Percentiles rank a stretch among this genome's conserved stretches.
These are phyloP conservation scores for Lipomyces sp. DNA, from an alignment of 805 yeast genomes.

Conservation along the genomic window DNA sequence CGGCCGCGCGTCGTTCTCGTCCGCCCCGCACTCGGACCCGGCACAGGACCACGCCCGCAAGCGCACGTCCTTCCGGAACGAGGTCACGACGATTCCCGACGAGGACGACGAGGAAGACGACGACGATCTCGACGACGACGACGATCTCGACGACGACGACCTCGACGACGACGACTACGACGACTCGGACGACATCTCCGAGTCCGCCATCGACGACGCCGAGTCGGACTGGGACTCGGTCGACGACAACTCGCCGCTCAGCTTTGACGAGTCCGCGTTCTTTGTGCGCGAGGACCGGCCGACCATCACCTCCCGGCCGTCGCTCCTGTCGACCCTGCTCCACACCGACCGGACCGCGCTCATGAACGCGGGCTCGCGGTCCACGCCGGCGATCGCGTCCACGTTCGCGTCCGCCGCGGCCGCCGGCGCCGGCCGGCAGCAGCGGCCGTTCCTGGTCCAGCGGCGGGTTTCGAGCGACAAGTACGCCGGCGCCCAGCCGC, in stretches of 20 bases:
- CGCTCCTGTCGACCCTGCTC: conserved; percentile 41
- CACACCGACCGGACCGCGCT: conserved; percentile 29
- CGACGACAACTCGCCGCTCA: conserved; percentile 36
- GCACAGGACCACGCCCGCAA: conserved; percentile 11
- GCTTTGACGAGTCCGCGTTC: conserved; percentile 34
- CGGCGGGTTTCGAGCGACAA: background rate
- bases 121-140: conserved; percentile 9
- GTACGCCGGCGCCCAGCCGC: conserved; percentile 1
- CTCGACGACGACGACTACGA: conserved; percentile 21
- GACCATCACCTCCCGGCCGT: conserved; percentile 35
- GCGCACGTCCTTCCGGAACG: conserved; percentile 24
- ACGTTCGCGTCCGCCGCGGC: background rate
- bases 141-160: conserved; percentile 14
- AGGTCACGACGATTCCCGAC: conserved; percentile 21
- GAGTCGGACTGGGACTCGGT: conserved; percentile 42
- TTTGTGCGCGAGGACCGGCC: conserved; percentile 35
- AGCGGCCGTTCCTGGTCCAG: background rate
- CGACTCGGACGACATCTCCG: conserved; percentile 23
- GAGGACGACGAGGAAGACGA: conserved; percentile 3
- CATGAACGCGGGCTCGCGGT: conserved; percentile 12
- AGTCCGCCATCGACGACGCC: conserved; percentile 32
- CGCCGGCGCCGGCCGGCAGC: background rate
- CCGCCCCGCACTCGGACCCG: background rate
- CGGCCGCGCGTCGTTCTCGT: background rate
- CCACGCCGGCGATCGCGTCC: conserved; percentile 24